These are phyloP conservation scores for Rhizophora apiculata DNA, from an alignment of 345 rosid species.

Conservation along the genomic window DNA sequence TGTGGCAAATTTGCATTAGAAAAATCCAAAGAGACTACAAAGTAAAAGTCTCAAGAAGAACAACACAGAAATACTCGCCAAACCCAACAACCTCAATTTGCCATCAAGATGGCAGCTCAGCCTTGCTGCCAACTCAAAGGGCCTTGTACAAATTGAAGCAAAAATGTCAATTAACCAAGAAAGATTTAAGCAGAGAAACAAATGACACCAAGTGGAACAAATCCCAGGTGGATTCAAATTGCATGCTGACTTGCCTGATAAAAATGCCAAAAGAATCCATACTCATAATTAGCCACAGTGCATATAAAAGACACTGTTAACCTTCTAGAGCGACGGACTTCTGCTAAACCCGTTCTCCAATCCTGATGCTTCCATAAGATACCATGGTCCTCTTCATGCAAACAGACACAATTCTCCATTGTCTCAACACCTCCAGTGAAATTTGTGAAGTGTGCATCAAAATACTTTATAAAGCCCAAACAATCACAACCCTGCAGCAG, in stretches of 20 bases:
- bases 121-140: constrained; percentile 9
- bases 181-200: neutral
- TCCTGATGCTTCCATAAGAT: constrained; percentile 96
- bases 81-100: constrained; percentile 8
- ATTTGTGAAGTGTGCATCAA: constrained; percentile 88
- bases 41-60: neutral
- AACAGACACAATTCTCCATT: constrained; percentile 84
- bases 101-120: constrained; percentile 15
- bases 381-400: constrained; percentile 96
- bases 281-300: constrained; percentile 92
- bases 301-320: constrained; percentile 78
- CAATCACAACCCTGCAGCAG: constrained; percentile 80
- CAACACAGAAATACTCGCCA: neutral
- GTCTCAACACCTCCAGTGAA: constrained; percentile 93
- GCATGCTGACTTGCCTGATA: constrained; percentile 59
- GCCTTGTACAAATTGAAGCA: constrained; percentile 9
- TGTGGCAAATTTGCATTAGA: neutral
- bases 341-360: constrained; percentile 97
- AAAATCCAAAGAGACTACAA: neutral
- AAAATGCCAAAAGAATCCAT: constrained; percentile 93
- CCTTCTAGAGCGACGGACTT: constrained; percentile 91
- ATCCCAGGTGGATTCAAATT: neutral
- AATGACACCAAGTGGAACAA: constrained; percentile 12
- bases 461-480: constrained; percentile 80
- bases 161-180: constrained; percentile 1